phyloP scores from a whole-genome alignment of 345 rosid genomes.

The Garcia nutans region DNA sequence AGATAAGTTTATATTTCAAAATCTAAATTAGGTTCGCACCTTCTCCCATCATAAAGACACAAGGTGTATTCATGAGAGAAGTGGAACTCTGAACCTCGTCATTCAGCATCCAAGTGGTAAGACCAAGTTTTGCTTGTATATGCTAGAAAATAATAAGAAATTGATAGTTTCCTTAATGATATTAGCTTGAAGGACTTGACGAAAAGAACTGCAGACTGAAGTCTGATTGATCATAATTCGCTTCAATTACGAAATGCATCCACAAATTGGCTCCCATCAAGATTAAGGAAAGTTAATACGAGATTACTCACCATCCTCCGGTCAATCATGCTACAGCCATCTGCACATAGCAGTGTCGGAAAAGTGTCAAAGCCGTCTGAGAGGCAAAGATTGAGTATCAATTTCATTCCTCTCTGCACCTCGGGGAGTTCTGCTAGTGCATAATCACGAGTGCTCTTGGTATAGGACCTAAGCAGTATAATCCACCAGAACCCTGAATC shows the following conservation, averaged over 20 bases:
- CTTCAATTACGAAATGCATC: background rate
- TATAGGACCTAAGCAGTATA: slow-evolving; percentile 53
- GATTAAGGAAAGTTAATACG: background rate
- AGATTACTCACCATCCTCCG: slow-evolving; percentile 51
- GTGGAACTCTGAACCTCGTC: background rate
- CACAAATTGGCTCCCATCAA: background rate
- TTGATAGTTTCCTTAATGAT: background rate
- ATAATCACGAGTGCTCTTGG: slow-evolving; percentile 52
- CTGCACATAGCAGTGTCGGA: slow-evolving; percentile 63
- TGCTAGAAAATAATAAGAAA: background rate
- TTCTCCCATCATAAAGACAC: background rate
- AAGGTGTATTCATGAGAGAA: background rate
- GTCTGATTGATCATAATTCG: background rate
- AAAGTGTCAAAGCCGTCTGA: slow-evolving; percentile 57
- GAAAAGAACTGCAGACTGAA: background rate
- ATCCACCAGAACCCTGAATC: slow-evolving; percentile 81
- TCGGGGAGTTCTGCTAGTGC: slow-evolving; percentile 44
- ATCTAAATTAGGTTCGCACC: background rate
- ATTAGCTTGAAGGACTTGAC: background rate
- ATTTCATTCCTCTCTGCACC: slow-evolving; percentile 56
- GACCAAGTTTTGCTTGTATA: background rate
- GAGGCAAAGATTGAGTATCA: slow-evolving; percentile 28
- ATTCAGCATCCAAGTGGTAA: background rate
- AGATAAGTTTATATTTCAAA: background rate
- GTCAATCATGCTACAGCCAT: slow-evolving; percentile 69